Evolutionary conservation across 345 rosid genomes (phyloP).

Genomic region (Hypericum perforatum): DNA sequence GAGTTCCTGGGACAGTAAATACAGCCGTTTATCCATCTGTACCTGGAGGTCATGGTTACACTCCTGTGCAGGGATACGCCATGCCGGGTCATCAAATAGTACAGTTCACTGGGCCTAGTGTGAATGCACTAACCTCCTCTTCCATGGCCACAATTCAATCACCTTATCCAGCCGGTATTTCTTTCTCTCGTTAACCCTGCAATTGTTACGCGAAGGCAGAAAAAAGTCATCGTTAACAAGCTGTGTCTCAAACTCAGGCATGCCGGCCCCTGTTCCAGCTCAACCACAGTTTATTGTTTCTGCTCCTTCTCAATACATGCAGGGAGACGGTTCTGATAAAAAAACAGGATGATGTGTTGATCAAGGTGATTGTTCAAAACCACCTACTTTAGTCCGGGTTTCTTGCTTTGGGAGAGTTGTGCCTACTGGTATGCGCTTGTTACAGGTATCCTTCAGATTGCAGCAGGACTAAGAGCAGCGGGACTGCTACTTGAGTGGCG

Average conservation of each 20-base stretch:
- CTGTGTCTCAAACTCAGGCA: neutral
- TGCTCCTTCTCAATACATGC: constrained; percentile 9
- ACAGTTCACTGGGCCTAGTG: constrained; percentile 15
- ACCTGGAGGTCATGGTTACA: constrained; percentile 19
- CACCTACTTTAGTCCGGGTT: no score
- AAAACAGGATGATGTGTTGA: constrained; percentile 2
- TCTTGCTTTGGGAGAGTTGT: no score
- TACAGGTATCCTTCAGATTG: constrained; percentile 1
- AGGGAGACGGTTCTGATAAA: constrained; percentile 10
- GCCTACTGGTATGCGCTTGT: neutral
- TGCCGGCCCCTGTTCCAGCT: constrained; percentile 1
- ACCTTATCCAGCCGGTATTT: constrained; percentile 20
- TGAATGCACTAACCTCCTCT: constrained; percentile 19
- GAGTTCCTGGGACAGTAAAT: constrained; percentile 15
- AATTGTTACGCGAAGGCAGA: neutral
- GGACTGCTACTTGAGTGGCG: neutral
- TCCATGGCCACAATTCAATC: constrained; percentile 22
- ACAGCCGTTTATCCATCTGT: constrained; percentile 19
- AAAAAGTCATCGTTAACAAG: no score
- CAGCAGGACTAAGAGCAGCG: constrained; percentile 4
- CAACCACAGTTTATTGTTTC: constrained; percentile 3
- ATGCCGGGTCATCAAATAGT: constrained; percentile 20
- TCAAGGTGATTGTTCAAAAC: neutral
- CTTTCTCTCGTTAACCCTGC: neutral
- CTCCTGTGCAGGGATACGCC: constrained; percentile 13